A percentile compares a stretch with the other conserved stretches of the same genome.
phyloP scores from a whole-genome alignment of 73 alveolate species.

The Strombidium stylifer region DNA sequence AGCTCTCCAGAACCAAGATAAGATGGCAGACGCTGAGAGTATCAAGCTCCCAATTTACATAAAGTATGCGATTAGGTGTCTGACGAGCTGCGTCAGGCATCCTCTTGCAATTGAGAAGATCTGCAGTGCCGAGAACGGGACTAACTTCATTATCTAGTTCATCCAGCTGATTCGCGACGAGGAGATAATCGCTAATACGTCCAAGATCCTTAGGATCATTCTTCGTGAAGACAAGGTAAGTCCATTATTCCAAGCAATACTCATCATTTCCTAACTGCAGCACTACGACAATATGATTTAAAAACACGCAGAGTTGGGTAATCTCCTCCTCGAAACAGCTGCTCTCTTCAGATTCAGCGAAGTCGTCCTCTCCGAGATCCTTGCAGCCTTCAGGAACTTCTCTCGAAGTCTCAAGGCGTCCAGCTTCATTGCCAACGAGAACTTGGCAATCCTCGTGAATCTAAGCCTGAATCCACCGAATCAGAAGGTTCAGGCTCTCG shows the following conservation, averaged over 20 bases:
- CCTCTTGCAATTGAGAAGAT: slow-evolving; percentile 29
- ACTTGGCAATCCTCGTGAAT: slow-evolving; percentile 1
- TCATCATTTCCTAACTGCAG: no score
- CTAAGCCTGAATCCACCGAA: slow-evolving; percentile 26
- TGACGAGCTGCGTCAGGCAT: slow-evolving; percentile 44
- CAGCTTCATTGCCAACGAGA: slow-evolving; percentile 4
- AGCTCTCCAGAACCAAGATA: no score
- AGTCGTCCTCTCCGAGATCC: slow-evolving; percentile 23
- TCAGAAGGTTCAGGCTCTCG: slow-evolving; percentile 13
- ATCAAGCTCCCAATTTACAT: slow-evolving; percentile 27
- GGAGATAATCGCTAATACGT: slow-evolving; percentile 52
- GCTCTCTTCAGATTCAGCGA: slow-evolving; percentile 25
- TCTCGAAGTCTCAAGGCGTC: slow-evolving; percentile 18
- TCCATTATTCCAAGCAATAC: neutral
- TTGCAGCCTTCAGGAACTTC: slow-evolving; percentile 46
- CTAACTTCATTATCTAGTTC: slow-evolving; percentile 32
- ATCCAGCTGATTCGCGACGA: slow-evolving; percentile 43
- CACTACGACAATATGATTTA: slow-evolving; percentile 29
- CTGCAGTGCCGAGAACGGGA: slow-evolving; percentile 26
- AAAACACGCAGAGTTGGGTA: slow-evolving; percentile 23
- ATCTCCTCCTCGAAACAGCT: slow-evolving; percentile 9
- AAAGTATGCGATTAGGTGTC: slow-evolving; percentile 54
- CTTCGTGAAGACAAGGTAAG: slow-evolving; percentile 39
- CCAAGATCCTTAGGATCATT: slow-evolving; percentile 43
- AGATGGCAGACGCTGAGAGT: slow-evolving; percentile 6